phyloP scores from a whole-genome alignment of 305 asterid genomes.

The Nicotiana rustica region DNA sequence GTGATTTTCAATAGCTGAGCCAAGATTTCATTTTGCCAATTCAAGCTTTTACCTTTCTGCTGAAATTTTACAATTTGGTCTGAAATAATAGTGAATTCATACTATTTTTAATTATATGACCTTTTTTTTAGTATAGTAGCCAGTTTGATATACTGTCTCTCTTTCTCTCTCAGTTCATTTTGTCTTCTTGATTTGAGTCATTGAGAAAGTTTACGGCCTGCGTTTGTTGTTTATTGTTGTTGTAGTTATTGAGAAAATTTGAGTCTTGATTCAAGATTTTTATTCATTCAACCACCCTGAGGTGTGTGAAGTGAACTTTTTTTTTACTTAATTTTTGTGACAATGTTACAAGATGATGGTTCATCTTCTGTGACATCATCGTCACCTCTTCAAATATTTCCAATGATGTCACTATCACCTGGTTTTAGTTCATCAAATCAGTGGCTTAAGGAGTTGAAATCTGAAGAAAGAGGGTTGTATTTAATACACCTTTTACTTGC shows the following conservation, averaged over 20 bases:
- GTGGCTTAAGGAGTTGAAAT: slow-evolving; percentile 58
- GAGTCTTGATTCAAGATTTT: background rate
- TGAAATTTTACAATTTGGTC: background rate
- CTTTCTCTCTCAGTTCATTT: background rate
- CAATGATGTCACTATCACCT: slow-evolving; percentile 56
- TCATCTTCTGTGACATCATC: slow-evolving; percentile 60
- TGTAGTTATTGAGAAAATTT: background rate
- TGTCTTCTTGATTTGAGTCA: background rate
- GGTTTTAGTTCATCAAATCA: slow-evolving; percentile 52
- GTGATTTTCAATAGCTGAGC: background rate
- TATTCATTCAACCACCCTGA: background rate
- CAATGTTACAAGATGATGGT: slow-evolving; percentile 61
- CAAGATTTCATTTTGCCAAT: background rate
- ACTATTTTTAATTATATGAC: background rate
- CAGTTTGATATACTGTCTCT: background rate
- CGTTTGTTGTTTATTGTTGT: too few relatives aligned
- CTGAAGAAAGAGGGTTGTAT: slow-evolving; percentile 67
- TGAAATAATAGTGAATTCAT: background rate
- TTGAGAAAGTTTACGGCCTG: too few relatives aligned
- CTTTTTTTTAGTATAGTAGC: slow-evolving; percentile 1
- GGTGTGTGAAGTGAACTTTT: background rate
- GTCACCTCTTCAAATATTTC: slow-evolving; percentile 54
- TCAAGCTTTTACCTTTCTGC: background rate
- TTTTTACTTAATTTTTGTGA: background rate
- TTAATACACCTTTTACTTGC: slow-evolving; percentile 58